Conservation (phyloP, 768 basidiomycete genomes). For the Thelephora ganbajun region DNA sequence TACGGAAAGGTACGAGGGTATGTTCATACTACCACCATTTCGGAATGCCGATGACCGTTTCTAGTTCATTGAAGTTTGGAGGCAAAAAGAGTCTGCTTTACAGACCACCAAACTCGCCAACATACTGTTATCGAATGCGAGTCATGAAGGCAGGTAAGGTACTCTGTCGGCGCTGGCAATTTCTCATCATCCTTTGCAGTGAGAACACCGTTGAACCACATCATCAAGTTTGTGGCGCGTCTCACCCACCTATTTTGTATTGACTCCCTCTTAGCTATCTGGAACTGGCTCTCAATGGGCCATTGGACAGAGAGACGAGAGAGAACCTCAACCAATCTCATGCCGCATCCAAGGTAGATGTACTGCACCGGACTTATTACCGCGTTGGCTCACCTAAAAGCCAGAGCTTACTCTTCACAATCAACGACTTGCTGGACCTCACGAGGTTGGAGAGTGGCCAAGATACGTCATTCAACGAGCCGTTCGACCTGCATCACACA, state of each 20-base stretch:
- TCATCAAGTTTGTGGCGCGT: constrained; percentile 47
- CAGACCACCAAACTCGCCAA: constrained; percentile 63
- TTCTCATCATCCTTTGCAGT: constrained; percentile 23
- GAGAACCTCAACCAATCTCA: constrained; percentile 63
- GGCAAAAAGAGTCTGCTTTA: constrained; percentile 64
- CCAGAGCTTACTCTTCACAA: constrained; percentile 63
- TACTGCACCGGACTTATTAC: background rate
- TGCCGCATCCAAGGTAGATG: constrained; percentile 52
- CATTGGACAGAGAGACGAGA: constrained; percentile 57
- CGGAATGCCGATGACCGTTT: background rate
- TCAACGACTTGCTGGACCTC: constrained; percentile 67
- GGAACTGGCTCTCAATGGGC: constrained; percentile 68
- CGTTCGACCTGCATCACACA: constrained; percentile 48
- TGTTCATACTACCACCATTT: background rate
- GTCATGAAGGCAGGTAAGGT: constrained; percentile 54
- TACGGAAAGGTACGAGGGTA: constrained; percentile 45
- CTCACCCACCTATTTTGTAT: background rate
- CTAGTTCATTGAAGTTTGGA: constrained; percentile 80
- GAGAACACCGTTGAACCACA: constrained; percentile 67
- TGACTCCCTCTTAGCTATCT: constrained; percentile 35
- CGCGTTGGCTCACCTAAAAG: background rate
- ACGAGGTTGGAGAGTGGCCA: constrained; percentile 66
- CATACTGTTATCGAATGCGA: constrained; percentile 65
- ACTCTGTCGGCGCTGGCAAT: background rate
- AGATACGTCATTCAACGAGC: constrained; percentile 63